Evolutionary conservation across 306 rosid genomes (phyloP), one percentile per base, ranked within the genome.

Genomic region (Hippophae gyantsensis): DNA sequence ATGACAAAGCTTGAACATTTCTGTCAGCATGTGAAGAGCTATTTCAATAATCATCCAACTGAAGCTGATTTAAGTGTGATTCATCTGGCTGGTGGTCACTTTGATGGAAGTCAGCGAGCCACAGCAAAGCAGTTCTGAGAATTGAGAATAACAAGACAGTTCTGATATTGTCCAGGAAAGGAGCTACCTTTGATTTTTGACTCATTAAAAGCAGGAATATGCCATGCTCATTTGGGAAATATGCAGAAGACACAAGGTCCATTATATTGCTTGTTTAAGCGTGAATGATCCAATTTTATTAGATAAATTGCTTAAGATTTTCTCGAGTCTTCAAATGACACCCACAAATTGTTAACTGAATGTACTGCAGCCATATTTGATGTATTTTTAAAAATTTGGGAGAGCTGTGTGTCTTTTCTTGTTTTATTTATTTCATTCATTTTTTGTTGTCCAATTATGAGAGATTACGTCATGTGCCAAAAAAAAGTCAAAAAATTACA

Each of bases 171-270:
- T 68, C 66, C 81, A 8, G 65, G 75, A 55, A 67, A 74, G 45
- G 84, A 83, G 12, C 66, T 79, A 60, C 87, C 85, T 55, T 51
- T 83, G 71, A 76, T 67, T 57, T n/a, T 76, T 85, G 83, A 83
- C 66, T 72, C n/a, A 55, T 72, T 65, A 85, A 81, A n/a, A 69
- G 95, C 80, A 26, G 95, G 95, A 74, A 85, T 85, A 48, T 90
- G 96, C 74, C 92, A 85, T 66, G 58, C 58, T 65, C 77, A 85
- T 73, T 82, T 85, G 40, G 87, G 89, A 66, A 76, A 90, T 72
- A 61, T 74, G 65, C 82, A 82, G 73, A 78, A 57, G 73, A 84
- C 89, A 66, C 81, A 87, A n/a, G 95, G 95, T 87, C 60, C 53
- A 81, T 69, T 55, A n/a, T 14, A 14, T 23, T 49, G 53, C 53